These are phyloP conservation scores for Rhizopus arrhizus DNA, from an alignment of 371 early-diverging fungal species.

Conservation along the genomic window DNA sequence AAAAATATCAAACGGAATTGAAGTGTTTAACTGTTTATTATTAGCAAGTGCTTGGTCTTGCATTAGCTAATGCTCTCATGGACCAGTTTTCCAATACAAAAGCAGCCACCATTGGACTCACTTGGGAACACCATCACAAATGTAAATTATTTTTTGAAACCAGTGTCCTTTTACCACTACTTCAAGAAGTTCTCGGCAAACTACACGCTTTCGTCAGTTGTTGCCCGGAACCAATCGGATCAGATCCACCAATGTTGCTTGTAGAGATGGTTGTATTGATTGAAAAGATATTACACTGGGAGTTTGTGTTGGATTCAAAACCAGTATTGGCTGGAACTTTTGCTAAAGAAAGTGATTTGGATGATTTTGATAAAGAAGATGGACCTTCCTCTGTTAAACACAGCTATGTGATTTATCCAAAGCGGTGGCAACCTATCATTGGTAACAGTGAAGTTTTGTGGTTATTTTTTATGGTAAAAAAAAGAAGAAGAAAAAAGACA, in stretches of 20 bases:
- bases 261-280: constrained; percentile 52
- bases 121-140: constrained; percentile 70
- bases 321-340: constrained; percentile 55
- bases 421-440: constrained; percentile 47
- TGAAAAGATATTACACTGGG: constrained; percentile 72
- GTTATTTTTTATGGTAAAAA: constrained; percentile 58
- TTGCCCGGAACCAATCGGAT: constrained; percentile 13
- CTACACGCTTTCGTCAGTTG: constrained; percentile 35
- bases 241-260: constrained; percentile 24
- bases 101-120: constrained; percentile 61
- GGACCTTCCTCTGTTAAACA: constrained; percentile 39
- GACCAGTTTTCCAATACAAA: constrained; percentile 72
- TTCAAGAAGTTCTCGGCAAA: constrained; percentile 37
- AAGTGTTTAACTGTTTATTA: not conserved
- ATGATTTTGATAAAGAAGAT: constrained; percentile 52
- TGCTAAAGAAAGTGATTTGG: constrained; percentile 40
- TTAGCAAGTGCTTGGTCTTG: constrained; percentile 53
- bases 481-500: too few relatives aligned
- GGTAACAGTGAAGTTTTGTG: constrained; percentile 59
- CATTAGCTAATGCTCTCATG: constrained; percentile 58
- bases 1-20: not conserved
- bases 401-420: constrained; percentile 51
- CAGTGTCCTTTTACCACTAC: constrained; percentile 35
- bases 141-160: constrained; percentile 69
- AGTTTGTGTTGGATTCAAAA: constrained; percentile 57